Evolutionary conservation across 2,329 filamentous ascomycete genomes (phyloP).

Genomic region (Paramyrothecium sp.): DNA sequence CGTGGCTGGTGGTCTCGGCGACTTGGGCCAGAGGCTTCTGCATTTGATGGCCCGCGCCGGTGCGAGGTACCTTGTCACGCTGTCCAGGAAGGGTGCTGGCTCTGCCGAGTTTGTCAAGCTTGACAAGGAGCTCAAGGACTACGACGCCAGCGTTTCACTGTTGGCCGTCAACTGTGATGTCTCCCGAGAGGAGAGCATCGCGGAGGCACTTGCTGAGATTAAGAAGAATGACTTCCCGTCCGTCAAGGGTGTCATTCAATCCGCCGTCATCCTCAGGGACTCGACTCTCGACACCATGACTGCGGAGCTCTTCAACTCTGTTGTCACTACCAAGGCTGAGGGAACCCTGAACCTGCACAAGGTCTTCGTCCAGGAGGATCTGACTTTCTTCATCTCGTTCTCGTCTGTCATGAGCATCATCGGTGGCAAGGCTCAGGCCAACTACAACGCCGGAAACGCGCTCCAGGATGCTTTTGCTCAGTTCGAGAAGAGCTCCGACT

Average conservation of each 20-base stretch:
- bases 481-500: neutral
- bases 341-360: constrained; percentile 12
- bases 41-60: constrained; percentile 7
- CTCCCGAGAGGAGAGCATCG: neutral
- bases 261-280: constrained; percentile 11
- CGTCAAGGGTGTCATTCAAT: constrained; percentile 13
- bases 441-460: constrained; percentile 13
- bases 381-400: constrained; percentile 13
- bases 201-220: constrained; percentile 2
- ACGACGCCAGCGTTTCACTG: constrained; percentile 1
- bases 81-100: constrained; percentile 1
- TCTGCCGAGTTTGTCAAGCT: neutral
- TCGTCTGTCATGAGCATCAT: constrained; percentile 14
- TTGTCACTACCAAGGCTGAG: constrained; percentile 9
- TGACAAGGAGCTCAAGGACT: neutral
- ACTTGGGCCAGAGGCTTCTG: constrained; percentile 7
- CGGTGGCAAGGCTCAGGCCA: constrained; percentile 10
- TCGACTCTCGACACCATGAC: constrained; percentile 17
- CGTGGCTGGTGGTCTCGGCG: constrained; percentile 11
- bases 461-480: constrained; percentile 13
- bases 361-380: neutral
- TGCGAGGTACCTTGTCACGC: constrained; percentile 9
- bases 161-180: constrained; percentile 9
- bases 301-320: constrained; percentile 6
- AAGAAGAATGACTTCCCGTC: neutral